These are phyloP conservation scores for Candida ovalis DNA, from an alignment of 805 yeast species.

Conservation along the genomic window DNA sequence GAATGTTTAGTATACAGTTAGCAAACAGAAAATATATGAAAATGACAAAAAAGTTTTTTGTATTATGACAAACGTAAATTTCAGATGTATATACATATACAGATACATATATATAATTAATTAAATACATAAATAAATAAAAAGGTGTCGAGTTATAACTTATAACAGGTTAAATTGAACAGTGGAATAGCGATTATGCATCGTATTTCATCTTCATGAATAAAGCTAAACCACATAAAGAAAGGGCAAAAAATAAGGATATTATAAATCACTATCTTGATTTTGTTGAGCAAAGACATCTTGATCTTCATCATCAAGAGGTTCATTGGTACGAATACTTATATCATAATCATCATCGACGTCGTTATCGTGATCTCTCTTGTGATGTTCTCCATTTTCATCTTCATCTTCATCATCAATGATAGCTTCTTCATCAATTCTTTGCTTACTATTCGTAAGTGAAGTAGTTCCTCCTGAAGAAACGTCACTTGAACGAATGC, in stretches of 20 bases:
- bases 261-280: conserved; percentile 19
- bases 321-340: not conserved
- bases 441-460: not conserved
- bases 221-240: no score
- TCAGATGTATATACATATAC: not conserved
- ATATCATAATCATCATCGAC: conserved; percentile 8
- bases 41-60: not conserved
- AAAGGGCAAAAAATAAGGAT: no score
- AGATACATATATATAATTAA: not conserved
- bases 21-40: not conserved
- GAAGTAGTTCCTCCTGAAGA: conserved; percentile 5
- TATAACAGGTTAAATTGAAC: not conserved
- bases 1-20: no score
- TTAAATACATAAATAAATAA: not conserved
- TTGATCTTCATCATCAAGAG: conserved; percentile 14
- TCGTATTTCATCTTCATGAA: no score
- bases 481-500: not conserved
- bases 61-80: not conserved
- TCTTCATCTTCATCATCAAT: conserved; percentile 20
- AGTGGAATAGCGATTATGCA: no score
- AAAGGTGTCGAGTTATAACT: not conserved
- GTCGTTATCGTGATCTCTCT: no score
- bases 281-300: conserved; percentile 21
- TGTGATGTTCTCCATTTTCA: no score
- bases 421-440: conserved; percentile 12